These are phyloP conservation scores for Ogataea haglerorum DNA, from an alignment of 805 yeast genomes.

Conservation along the genomic window DNA sequence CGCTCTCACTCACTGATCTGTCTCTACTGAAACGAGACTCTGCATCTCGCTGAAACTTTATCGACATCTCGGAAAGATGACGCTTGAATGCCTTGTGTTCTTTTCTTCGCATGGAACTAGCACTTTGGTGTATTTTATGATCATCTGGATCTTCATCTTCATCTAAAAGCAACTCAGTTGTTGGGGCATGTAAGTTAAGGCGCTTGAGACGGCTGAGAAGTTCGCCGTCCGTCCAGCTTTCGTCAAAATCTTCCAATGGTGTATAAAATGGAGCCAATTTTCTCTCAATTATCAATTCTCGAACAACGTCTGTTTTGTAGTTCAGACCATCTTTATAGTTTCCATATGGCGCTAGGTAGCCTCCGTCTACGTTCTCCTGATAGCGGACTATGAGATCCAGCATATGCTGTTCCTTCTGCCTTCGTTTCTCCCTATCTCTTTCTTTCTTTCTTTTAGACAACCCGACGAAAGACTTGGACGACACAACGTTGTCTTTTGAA, in stretches of 20 bases:
- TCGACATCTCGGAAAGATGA: conserved; percentile 39
- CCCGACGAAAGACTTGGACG: conserved; percentile 19
- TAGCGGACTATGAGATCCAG: conserved; percentile 54
- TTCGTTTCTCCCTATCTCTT: conserved; percentile 53
- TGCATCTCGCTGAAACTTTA: conserved; percentile 36
- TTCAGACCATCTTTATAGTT: conserved; percentile 76
- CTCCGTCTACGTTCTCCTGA: conserved; percentile 86
- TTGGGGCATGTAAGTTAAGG: conserved; percentile 54
- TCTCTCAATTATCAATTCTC: conserved; percentile 63
- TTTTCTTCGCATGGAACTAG: conserved; percentile 44
- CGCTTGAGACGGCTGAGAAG: conserved; percentile 50
- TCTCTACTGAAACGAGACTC: conserved; percentile 33
- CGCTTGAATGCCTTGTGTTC: conserved; percentile 44
- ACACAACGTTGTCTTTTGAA: conserved; percentile 16
- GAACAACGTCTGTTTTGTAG: conserved; percentile 71
- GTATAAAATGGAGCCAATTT: conserved; percentile 85
- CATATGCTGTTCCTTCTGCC: conserved; percentile 50
- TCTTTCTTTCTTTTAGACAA: conserved; percentile 33
- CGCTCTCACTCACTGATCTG: conserved; percentile 23
- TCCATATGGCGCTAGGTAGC: conserved; percentile 88
- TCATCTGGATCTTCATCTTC: conserved; percentile 62
- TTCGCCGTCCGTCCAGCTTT: conserved; percentile 67
- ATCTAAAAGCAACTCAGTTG: conserved; percentile 42
- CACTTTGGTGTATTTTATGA: conserved; percentile 52
- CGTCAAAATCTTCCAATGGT: conserved; percentile 79